Conservation (phyloP, 1,284 basidiomycete genomes). For the Phlebopus sp. region DNA sequence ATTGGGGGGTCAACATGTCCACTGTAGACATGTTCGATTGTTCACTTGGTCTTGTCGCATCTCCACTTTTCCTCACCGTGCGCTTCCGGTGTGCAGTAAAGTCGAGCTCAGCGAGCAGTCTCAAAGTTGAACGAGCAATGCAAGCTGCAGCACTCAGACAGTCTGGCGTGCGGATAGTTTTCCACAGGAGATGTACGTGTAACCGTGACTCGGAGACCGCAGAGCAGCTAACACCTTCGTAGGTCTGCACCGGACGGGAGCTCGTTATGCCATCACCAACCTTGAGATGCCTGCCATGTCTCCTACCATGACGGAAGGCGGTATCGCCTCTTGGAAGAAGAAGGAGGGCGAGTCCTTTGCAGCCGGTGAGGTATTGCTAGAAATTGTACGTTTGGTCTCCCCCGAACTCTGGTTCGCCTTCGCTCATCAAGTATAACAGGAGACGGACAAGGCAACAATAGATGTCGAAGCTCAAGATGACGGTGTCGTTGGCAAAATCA, state of each 20-base stretch:
- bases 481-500: conserved; percentile 89
- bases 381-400: conserved; percentile 69
- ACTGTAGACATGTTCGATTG: background rate
- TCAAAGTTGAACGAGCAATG: background rate
- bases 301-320: conserved; percentile 98
- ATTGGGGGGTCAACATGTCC: conserved; percentile 16
- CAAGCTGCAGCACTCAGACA: conserved; percentile 9
- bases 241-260: conserved; percentile 60
- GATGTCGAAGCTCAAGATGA: conserved; percentile 99
- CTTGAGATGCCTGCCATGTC: conserved; percentile 96
- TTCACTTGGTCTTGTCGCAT: background rate
- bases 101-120: background rate
- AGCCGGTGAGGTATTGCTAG: conserved; percentile 88
- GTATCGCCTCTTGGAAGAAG: conserved; percentile 91
- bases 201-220: background rate
- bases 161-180: conserved; percentile 10
- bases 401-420: background rate
- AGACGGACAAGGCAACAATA: conserved; percentile 99
- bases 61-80: background rate
- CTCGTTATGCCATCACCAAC: conserved; percentile 61
- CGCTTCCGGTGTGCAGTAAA: background rate
- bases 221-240: conserved; percentile 1
- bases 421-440: conserved; percentile 47
- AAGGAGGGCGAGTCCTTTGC: conserved; percentile 83
- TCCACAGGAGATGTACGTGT: conserved; percentile 26